Evolutionary conservation across 148 eudicot species (phyloP).

Genomic region (Silene conica): DNA sequence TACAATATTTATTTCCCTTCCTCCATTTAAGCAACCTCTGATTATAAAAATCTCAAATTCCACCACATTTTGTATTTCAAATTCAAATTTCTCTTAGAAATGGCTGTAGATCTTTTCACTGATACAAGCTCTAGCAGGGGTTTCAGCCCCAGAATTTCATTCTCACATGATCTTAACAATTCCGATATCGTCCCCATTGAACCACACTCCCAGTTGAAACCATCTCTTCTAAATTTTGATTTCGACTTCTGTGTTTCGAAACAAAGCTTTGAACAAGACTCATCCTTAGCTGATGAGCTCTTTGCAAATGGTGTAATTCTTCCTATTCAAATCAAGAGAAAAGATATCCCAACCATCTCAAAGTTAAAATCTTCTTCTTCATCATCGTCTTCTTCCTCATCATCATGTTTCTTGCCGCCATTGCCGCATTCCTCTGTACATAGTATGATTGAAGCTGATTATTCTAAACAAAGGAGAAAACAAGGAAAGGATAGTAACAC

Average conservation of each 20-base stretch:
- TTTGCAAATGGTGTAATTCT: constrained; percentile 68
- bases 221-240: constrained; percentile 41
- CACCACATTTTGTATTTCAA: background rate
- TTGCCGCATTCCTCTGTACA: constrained; percentile 7
- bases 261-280: constrained; percentile 35
- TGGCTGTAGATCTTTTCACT: constrained; percentile 60
- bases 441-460: background rate
- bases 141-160: constrained; percentile 75
- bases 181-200: constrained; percentile 58
- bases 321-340: constrained; percentile 46
- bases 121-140: constrained; percentile 45
- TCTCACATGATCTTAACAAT: constrained; percentile 72
- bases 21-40: background rate
- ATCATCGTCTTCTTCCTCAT: background rate
- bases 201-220: constrained; percentile 36
- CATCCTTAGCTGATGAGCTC: constrained; percentile 78
- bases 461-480: constrained; percentile 18
- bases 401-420: constrained; percentile 17
- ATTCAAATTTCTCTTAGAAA: constrained; percentile 18
- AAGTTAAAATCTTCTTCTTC: constrained; percentile 11
- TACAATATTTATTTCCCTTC: background rate
- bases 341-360: constrained; percentile 7
- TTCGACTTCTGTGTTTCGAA: constrained; percentile 64
- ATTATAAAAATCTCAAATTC: background rate
- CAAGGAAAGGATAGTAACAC: constrained; percentile 39